These are phyloP conservation scores for Talaromyces rugulosus DNA, from an alignment of 2,329 filamentous ascomycete species.

Conservation along the genomic window DNA sequence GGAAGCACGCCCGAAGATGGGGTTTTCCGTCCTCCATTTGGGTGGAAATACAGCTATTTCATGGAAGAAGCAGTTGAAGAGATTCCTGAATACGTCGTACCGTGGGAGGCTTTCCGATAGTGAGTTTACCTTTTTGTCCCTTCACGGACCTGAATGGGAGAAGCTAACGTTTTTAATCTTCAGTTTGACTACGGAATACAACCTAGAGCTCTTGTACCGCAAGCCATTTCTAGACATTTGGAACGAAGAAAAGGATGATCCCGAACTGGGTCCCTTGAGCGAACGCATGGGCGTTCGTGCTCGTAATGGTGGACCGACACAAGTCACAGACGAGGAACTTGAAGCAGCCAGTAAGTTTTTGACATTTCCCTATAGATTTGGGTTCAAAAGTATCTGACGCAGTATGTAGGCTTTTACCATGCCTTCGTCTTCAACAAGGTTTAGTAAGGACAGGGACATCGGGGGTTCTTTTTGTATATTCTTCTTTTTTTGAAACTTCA, in stretches of 20 bases:
- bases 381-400: neutral
- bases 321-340: conserved; percentile 81
- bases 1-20: conserved; percentile 79
- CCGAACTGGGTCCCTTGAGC: conserved; percentile 73
- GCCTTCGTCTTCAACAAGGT: conserved; percentile 93
- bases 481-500: neutral
- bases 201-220: conserved; percentile 90
- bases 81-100: conserved; percentile 95
- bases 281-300: conserved; percentile 94
- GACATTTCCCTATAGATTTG: neutral
- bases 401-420: conserved; percentile 65
- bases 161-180: neutral
- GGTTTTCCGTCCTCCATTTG: conserved; percentile 88
- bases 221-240: conserved; percentile 88
- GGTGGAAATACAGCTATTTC: conserved; percentile 98
- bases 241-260: conserved; percentile 84
- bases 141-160: neutral
- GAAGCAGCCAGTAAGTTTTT: conserved; percentile 66
- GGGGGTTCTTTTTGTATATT: neutral
- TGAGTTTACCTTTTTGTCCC: conserved; percentile 22
- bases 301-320: conserved; percentile 59
- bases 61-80: conserved; percentile 94
- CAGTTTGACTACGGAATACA: conserved; percentile 85
- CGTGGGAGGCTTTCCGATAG: conserved; percentile 95
- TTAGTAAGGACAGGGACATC: neutral